phyloP scores from a whole-genome alignment of 441 rosid species.

The Populus trichocarpa region DNA sequence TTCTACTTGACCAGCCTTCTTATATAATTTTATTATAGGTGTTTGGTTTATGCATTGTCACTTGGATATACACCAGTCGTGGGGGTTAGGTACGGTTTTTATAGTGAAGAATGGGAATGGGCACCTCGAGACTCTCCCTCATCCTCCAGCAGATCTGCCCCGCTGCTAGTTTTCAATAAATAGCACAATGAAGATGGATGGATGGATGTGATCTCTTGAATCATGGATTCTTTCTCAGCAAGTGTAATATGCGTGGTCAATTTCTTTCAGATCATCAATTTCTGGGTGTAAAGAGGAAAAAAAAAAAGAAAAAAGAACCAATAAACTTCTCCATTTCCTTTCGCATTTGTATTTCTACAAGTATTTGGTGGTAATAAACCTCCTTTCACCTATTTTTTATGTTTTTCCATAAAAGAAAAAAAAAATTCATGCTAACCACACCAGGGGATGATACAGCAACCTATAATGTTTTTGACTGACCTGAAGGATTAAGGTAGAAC shows the following conservation, averaged over 20 bases:
- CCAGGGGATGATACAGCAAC: neutral
- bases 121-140: slow-evolving; percentile 54
- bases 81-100: slow-evolving; percentile 73
- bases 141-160: slow-evolving; percentile 75
- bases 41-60: slow-evolving; percentile 92
- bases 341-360: neutral
- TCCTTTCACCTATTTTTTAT: neutral
- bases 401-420: neutral
- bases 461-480: neutral
- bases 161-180: slow-evolving; percentile 42
- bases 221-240: slow-evolving; percentile 29
- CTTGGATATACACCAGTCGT: slow-evolving; percentile 67
- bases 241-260: slow-evolving; percentile 14
- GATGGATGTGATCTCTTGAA: slow-evolving; percentile 3
- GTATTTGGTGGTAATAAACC: neutral
- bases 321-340: slow-evolving; percentile 23
- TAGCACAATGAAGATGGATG: neutral
- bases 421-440: neutral
- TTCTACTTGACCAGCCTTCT: neutral
- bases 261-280: slow-evolving; percentile 18
- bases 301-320: neutral
- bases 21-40: slow-evolving; percentile 36
- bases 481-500: neutral
- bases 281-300: slow-evolving; percentile 26
- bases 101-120: slow-evolving; percentile 70